Percentiles rank a stretch among this genome's conserved stretches.
Evolutionary conservation across 768 basidiomycete genomes (phyloP).

Genomic region (Leccinum truebloodii): DNA sequence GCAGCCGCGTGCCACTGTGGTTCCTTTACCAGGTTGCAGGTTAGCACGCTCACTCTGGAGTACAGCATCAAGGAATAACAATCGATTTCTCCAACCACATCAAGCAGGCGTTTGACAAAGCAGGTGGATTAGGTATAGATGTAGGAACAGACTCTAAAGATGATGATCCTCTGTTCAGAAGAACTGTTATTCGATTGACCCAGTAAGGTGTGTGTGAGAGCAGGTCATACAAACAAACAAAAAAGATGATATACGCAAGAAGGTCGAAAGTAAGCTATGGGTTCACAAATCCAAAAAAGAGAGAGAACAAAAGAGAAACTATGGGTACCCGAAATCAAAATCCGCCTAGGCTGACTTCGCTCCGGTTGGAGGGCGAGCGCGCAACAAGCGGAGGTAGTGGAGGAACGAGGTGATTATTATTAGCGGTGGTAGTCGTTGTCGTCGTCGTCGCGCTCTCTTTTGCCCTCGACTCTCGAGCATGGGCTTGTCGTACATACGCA

Average conservation of each 20-base stretch:
- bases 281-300: background rate
- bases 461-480: conserved; percentile 54
- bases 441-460: conserved; percentile 28
- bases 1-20: too few species aligned
- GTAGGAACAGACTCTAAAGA: too few species aligned
- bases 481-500: conserved; percentile 82
- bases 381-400: conserved; percentile 32
- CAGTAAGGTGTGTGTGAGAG: background rate
- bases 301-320: background rate
- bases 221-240: conserved; percentile 4
- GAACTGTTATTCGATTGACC: background rate
- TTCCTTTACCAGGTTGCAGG: too few species aligned
- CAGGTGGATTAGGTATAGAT: too few species aligned
- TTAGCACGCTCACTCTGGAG: too few species aligned
- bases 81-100: too few species aligned
- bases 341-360: conserved; percentile 44
- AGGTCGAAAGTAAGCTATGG: conserved; percentile 33
- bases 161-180: background rate
- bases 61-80: too few species aligned
- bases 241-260: conserved; percentile 28
- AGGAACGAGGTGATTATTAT: conserved; percentile 36
- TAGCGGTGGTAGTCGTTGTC: background rate
- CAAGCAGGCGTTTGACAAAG: too few species aligned
- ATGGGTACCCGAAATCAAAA: conserved; percentile 21
- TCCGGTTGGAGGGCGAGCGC: conserved; percentile 47